Conservation (phyloP, 768 basidiomycete species). For the Suillus paluster region DNA sequence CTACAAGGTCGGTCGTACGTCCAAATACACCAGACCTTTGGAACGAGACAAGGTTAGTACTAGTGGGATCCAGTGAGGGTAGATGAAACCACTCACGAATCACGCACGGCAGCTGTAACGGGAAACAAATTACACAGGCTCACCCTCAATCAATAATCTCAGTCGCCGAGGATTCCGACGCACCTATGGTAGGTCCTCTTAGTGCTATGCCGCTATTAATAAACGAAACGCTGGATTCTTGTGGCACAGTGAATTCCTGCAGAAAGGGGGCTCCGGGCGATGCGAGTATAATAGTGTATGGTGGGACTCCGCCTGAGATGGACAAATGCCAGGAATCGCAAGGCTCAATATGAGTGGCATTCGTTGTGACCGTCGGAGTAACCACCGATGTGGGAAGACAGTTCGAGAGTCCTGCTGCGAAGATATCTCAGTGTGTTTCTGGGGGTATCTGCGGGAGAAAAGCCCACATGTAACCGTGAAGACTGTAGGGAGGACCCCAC, state of each 20-base stretch:
- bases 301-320: slow-evolving; percentile 48
- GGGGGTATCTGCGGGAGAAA: not conserved
- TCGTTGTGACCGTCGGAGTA: slow-evolving; percentile 39
- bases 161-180: slow-evolving; percentile 36
- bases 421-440: slow-evolving; percentile 5
- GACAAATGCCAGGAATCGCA: slow-evolving; percentile 53
- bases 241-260: slow-evolving; percentile 43
- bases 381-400: slow-evolving; percentile 29
- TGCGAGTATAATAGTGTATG: slow-evolving; percentile 48
- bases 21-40: slow-evolving; percentile 45
- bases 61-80: not conserved
- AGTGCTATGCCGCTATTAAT: slow-evolving; percentile 45
- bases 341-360: slow-evolving; percentile 44
- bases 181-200: slow-evolving; percentile 27
- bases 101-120: slow-evolving; percentile 41
- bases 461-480: slow-evolving; percentile 41
- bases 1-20: slow-evolving; percentile 6
- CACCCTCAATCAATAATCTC: not conserved
- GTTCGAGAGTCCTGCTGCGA: slow-evolving; percentile 31
- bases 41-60: not conserved
- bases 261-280: slow-evolving; percentile 41
- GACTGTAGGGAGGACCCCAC: slow-evolving; percentile 41
- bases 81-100: slow-evolving; percentile 42
- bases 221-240: slow-evolving; percentile 45
- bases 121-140: slow-evolving; percentile 8